phyloP scores from a whole-genome alignment of 306 rosid genomes.

The Astragalus membranaceus region DNA sequence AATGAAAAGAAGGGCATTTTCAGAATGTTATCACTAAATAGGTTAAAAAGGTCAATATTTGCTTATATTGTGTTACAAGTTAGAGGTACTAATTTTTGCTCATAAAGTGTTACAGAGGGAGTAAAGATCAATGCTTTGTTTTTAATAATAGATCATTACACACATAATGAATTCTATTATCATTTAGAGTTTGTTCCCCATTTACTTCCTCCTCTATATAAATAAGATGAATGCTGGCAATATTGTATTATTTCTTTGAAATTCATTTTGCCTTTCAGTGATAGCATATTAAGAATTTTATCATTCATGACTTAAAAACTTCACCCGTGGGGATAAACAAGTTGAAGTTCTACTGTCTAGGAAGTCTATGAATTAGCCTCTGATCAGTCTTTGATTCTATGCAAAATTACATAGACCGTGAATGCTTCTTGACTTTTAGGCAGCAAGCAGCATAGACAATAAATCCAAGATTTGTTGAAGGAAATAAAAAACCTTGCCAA shows the following conservation, averaged over 20 bases:
- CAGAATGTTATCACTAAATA: too few species aligned
- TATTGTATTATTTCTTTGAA: not conserved
- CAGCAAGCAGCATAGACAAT: not conserved
- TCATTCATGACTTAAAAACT: slow-evolving; percentile 2
- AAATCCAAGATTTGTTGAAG: slow-evolving; percentile 10
- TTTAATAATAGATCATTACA: not conserved
- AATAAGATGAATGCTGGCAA: not conserved
- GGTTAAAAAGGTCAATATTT: too few species aligned
- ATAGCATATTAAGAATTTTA: not conserved
- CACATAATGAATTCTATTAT: not conserved
- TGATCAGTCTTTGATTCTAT: not conserved
- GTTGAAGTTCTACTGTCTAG: not conserved
- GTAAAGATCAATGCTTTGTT: not conserved
- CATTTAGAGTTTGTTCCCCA: not conserved
- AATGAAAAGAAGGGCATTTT: too few species aligned
- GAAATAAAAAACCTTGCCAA: slow-evolving; percentile 60
- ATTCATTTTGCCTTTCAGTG: not conserved
- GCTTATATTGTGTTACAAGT: too few species aligned
- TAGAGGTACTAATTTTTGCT: too few species aligned
- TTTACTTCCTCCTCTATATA: not conserved
- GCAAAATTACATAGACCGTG: not conserved
- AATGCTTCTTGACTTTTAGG: not conserved
- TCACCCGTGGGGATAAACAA: not conserved
- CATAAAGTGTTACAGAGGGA: too few species aligned
- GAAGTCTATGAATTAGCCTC: slow-evolving; percentile 16